These are phyloP conservation scores for Penicillium dipodomyicola DNA, from an alignment of 495 filamentous ascomycete species.

Conservation along the genomic window DNA sequence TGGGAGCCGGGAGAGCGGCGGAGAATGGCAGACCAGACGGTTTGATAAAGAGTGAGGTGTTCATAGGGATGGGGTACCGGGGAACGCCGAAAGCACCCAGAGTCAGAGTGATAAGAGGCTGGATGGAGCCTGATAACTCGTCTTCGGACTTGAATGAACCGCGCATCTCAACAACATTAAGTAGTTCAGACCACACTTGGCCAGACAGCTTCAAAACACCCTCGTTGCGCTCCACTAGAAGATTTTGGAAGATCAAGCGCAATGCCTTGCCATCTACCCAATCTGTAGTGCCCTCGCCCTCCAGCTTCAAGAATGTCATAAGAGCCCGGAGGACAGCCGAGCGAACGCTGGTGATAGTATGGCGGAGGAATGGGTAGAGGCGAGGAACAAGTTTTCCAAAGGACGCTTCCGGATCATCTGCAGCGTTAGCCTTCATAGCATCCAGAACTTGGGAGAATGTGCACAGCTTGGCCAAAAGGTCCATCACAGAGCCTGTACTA, in stretches of 20 bases:
- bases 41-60: constrained; percentile 81
- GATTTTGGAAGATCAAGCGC: constrained; percentile 87
- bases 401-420: constrained; percentile 75
- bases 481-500: constrained; percentile 97
- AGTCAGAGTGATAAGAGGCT: constrained; percentile 72
- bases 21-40: constrained; percentile 87
- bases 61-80: constrained; percentile 86
- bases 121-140: constrained; percentile 56
- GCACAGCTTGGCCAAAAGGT: constrained; percentile 91
- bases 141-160: constrained; percentile 65
- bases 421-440: constrained; percentile 89
- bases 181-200: constrained; percentile 80
- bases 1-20: constrained; percentile 43
- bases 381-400: constrained; percentile 90
- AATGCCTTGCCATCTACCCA: constrained; percentile 92
- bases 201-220: constrained; percentile 74
- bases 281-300: constrained; percentile 75
- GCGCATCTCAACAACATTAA: constrained; percentile 59
- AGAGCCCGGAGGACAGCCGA: constrained; percentile 90
- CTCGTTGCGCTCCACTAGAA: constrained; percentile 88
- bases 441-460: constrained; percentile 89
- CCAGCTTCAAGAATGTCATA: constrained; percentile 85
- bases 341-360: constrained; percentile 94
- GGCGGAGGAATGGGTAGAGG: constrained; percentile 91
- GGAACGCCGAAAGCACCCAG: constrained; percentile 89